These are phyloP conservation scores for Kwoniella botswanensis DNA, from an alignment of 768 basidiomycete genomes.

Conservation along the genomic window DNA sequence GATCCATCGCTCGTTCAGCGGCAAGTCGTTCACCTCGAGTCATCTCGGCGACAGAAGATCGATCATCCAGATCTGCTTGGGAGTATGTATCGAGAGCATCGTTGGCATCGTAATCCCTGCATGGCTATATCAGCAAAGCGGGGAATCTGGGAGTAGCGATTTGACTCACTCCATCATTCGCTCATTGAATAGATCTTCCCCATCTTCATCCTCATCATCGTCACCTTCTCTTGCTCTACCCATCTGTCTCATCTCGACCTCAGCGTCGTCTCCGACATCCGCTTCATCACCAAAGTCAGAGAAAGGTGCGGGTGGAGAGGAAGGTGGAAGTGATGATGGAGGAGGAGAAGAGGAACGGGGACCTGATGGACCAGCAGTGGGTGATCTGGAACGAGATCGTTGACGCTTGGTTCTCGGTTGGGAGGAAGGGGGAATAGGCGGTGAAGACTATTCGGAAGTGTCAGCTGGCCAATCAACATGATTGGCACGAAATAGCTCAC, in stretches of 20 bases:
- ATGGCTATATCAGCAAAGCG: neutral
- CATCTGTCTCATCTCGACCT: slow-evolving; percentile 51
- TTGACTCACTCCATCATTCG: slow-evolving; percentile 69
- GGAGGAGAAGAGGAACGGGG: slow-evolving; percentile 58
- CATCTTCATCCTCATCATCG: slow-evolving; percentile 77
- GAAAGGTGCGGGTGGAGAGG: slow-evolving; percentile 80
- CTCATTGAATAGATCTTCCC: slow-evolving; percentile 92
- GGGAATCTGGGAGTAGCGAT: neutral
- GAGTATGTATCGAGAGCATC: slow-evolving; percentile 84
- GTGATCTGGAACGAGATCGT: slow-evolving; percentile 36
- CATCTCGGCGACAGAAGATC: slow-evolving; percentile 51
- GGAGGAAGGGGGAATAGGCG: slow-evolving; percentile 49
- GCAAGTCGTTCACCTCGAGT: slow-evolving; percentile 62
- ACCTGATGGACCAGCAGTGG: slow-evolving; percentile 48
- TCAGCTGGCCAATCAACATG: neutral
- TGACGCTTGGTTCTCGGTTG: slow-evolving; percentile 52
- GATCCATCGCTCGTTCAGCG: slow-evolving; percentile 85
- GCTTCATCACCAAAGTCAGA: slow-evolving; percentile 82
- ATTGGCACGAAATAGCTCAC: slow-evolving; percentile 28
- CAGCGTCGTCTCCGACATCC: slow-evolving; percentile 66
- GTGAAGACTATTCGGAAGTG: slow-evolving; percentile 41
- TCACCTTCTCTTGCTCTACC: slow-evolving; percentile 63
- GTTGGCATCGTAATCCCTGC: slow-evolving; percentile 80
- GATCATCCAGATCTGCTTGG: slow-evolving; percentile 81
- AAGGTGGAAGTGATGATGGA: slow-evolving; percentile 77